These are phyloP conservation scores for Plenodomus tracheiphilus DNA, from an alignment of 2,329 filamentous ascomycete species.

Conservation along the genomic window DNA sequence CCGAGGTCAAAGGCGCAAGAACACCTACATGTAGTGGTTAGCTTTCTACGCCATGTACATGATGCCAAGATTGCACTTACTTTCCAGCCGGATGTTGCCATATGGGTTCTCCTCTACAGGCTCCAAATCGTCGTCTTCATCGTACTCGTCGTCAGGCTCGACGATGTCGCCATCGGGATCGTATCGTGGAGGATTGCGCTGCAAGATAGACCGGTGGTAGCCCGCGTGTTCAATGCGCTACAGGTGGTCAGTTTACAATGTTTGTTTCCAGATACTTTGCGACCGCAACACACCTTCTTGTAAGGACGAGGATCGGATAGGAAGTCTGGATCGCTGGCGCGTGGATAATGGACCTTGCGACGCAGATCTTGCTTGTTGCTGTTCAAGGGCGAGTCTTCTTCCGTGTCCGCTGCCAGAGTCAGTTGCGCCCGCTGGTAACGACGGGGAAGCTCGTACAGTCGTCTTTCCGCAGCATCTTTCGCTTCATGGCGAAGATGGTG, in stretches of 20 bases:
- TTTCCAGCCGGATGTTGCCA: constrained; percentile 69
- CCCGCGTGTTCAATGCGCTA: constrained; percentile 75
- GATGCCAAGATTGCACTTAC: constrained; percentile 51
- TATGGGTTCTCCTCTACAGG: constrained; percentile 73
- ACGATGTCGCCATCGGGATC: constrained; percentile 80
- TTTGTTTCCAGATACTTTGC: constrained; percentile 5
- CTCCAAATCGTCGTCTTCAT: constrained; percentile 65
- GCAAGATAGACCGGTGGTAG: constrained; percentile 71
- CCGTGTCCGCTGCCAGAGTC: constrained; percentile 68
- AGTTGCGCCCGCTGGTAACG: constrained; percentile 11
- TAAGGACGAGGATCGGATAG: constrained; percentile 66
- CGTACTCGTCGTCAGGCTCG: constrained; percentile 71
- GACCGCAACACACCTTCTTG: constrained; percentile 62
- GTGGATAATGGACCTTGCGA: constrained; percentile 71
- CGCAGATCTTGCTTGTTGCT: constrained; percentile 82
- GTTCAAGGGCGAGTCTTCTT: constrained; percentile 69
- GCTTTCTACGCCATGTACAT: constrained; percentile 7
- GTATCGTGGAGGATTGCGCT: constrained; percentile 70
- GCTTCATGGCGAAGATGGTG: constrained; percentile 47
- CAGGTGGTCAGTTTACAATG: constrained; percentile 20
- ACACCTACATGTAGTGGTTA: constrained; percentile 58
- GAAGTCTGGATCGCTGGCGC: constrained; percentile 67
- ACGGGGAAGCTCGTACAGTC: constrained; percentile 32
- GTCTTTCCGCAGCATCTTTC: constrained; percentile 37
- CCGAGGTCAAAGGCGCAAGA: constrained; percentile 73